Base-by-base conservation (phyloP, 768 basidiomycete genomes). In the Daedaleopsis sinensis region DNA sequence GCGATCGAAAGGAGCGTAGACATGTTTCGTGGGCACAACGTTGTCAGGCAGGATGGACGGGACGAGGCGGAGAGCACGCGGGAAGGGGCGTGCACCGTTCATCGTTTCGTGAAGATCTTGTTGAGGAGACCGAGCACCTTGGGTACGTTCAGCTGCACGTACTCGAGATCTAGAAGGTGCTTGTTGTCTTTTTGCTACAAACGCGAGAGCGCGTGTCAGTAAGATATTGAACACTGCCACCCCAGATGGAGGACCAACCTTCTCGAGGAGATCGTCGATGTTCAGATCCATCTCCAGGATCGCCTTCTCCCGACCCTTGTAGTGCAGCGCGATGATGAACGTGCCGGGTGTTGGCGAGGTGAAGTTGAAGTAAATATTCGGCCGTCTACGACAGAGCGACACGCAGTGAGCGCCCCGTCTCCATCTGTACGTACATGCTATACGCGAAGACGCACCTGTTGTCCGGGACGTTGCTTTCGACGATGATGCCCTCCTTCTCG, bases 271-370 rank as follows among this genome's bases (percentile, higher is more conserved):
- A 77, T 99, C 96, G 75, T 99, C 96, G 68, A 98, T 97, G 80
- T 98, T 98, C 56, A 98, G 84, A 77, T 97, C 95, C 97, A 98
- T 98, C 82, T 99, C 97, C 39, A 98, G 84, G 68, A 99, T 98
- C 18, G 97, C 96, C 79, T 98, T 98, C 71, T 99, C 97, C 19
- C 97, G 86, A 44, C 97, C 97, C 76, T 97, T 98, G 80, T 98
- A 99, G 75, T 98, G 96, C 55, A 99, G 80, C 4, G 96, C 97
- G 65, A 99, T 99, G 74, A 99, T 96, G 76, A 98, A 99, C 10
- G 97, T 97, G 50, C 97, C 97, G 0, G 97, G 96, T 9, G 94
- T 93, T 1, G 97, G 97, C 37, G 96, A 98, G 27, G 93, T 96
- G 73, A 99, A 95, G 71, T 96, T 98, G 85, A 98, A 98, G 79